These are phyloP conservation scores for Kurtzmaniella quercitrusa DNA, from an alignment of 1,139 yeast genomes.

Conservation along the genomic window DNA sequence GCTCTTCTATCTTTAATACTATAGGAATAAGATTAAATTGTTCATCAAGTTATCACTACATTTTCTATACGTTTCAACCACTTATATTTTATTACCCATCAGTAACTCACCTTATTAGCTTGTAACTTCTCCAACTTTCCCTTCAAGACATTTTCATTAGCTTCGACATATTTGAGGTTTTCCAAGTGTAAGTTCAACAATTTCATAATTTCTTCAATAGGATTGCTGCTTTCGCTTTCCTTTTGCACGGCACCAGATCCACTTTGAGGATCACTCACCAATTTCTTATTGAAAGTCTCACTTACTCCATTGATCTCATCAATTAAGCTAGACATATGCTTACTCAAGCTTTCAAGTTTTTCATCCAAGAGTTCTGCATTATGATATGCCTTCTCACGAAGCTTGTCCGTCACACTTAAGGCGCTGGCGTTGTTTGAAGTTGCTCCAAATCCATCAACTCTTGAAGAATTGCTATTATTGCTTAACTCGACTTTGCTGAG, in stretches of 20 bases:
- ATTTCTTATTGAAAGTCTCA: conserved; percentile 66
- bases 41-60: too few relatives aligned
- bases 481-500: conserved; percentile 40
- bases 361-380: conserved; percentile 85
- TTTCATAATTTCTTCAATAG: conserved; percentile 65
- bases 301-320: conserved; percentile 85
- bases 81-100: neutral
- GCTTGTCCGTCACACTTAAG: conserved; percentile 64
- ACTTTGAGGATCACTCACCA: conserved; percentile 10
- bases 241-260: conserved; percentile 19
- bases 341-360: conserved; percentile 72
- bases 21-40: too few relatives aligned
- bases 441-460: conserved; percentile 9
- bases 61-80: neutral
- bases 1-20: too few relatives aligned
- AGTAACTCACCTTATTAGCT: neutral
- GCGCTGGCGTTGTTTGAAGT: conserved; percentile 11
- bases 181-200: conserved; percentile 86
- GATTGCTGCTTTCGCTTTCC: conserved; percentile 30
- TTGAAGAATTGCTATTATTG: conserved; percentile 8
- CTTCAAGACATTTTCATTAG: conserved; percentile 63
- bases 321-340: conserved; percentile 71
- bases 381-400: conserved; percentile 85
- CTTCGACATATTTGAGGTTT: conserved; percentile 83
- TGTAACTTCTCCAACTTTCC: conserved; percentile 48